These are phyloP conservation scores for Diutina sp. DNA, from an alignment of 1,139 yeast genomes.

Conservation along the genomic window DNA sequence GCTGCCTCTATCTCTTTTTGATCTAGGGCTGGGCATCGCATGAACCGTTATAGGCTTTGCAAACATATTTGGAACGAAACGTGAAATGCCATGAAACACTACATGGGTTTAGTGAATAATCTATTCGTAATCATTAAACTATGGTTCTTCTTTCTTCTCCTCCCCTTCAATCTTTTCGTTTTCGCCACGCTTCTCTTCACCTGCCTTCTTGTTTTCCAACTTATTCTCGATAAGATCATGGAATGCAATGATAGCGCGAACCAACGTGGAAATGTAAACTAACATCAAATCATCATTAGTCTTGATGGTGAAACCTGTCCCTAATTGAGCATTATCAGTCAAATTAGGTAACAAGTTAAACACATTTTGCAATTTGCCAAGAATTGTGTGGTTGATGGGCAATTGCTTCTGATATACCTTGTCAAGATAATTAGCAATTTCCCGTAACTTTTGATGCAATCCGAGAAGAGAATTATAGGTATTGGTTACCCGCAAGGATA, in stretches of 20 bases:
- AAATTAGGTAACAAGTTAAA: slow-evolving; percentile 88
- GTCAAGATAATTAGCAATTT: slow-evolving; percentile 67
- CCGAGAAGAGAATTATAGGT: slow-evolving; percentile 85
- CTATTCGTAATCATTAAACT: not conserved
- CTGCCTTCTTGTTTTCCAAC: slow-evolving; percentile 55
- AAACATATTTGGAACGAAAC: too few relatives aligned
- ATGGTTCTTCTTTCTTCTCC: not conserved
- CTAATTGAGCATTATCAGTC: slow-evolving; percentile 29
- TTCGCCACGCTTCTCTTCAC: not conserved
- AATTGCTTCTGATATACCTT: slow-evolving; percentile 60
- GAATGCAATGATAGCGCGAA: slow-evolving; percentile 90
- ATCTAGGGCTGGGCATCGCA: too few relatives aligned
- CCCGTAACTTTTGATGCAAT: slow-evolving; percentile 65
- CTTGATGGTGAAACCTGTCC: slow-evolving; percentile 77
- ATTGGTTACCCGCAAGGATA: slow-evolving; percentile 76
- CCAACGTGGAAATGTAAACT: slow-evolving; percentile 78
- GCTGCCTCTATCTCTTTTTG: too few relatives aligned
- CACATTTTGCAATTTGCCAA: slow-evolving; percentile 89
- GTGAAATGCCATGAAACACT: too few relatives aligned
- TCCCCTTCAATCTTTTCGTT: not conserved
- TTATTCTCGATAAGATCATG: slow-evolving; percentile 95
- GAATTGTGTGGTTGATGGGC: slow-evolving; percentile 81
- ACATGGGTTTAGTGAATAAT: not conserved
- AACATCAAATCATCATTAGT: slow-evolving; percentile 95
- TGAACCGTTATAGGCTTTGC: too few relatives aligned